Evolutionary conservation across 768 basidiomycete species (phyloP).

Genomic region (Postia placenta): DNA sequence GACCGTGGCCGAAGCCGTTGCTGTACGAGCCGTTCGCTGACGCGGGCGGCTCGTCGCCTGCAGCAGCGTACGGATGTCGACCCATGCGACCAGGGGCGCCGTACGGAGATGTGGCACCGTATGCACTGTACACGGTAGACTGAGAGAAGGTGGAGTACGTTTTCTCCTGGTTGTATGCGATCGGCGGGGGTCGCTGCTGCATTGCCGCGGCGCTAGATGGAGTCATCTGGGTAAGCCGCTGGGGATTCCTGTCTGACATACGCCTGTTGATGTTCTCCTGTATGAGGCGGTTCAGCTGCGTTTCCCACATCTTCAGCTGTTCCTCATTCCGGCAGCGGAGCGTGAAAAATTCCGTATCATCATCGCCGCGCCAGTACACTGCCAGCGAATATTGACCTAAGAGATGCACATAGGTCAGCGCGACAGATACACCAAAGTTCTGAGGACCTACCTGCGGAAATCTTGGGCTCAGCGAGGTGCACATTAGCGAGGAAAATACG

Average conservation of each 20-base stretch:
- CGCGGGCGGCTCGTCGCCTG: conserved; percentile 13
- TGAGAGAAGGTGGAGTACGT: conserved; percentile 21
- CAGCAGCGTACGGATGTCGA: conserved; percentile 21
- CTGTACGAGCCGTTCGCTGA: conserved; percentile 8
- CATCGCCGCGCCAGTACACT: conserved; percentile 93
- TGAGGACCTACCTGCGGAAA: conserved; percentile 49
- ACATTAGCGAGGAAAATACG: conserved; percentile 97
- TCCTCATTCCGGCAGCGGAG: conserved; percentile 91
- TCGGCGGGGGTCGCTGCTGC: conserved; percentile 26
- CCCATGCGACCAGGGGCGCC: conserved; percentile 8
- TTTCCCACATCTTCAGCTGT: conserved; percentile 89
- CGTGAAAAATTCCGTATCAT: conserved; percentile 90
- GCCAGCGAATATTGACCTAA: conserved; percentile 70
- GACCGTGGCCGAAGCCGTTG: conserved; percentile 32
- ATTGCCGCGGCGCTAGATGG: conserved; percentile 38
- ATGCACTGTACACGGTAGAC: conserved; percentile 14
- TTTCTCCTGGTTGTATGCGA: conserved; percentile 11
- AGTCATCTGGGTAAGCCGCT: conserved; percentile 39
- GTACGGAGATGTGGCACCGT: conserved; percentile 8
- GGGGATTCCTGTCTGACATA: conserved; percentile 56
- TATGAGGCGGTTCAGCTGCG: conserved; percentile 83
- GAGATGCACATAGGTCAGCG: conserved; percentile 1
- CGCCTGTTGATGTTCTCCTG: conserved; percentile 67
- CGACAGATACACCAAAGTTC: conserved; percentile 6
- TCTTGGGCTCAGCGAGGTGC: conserved; percentile 69